Percentiles rank a stretch among this genome's conserved stretches.
phyloP scores from a whole-genome alignment of 2,329 filamentous ascomycete species.

The Lecanicillium sp. region DNA sequence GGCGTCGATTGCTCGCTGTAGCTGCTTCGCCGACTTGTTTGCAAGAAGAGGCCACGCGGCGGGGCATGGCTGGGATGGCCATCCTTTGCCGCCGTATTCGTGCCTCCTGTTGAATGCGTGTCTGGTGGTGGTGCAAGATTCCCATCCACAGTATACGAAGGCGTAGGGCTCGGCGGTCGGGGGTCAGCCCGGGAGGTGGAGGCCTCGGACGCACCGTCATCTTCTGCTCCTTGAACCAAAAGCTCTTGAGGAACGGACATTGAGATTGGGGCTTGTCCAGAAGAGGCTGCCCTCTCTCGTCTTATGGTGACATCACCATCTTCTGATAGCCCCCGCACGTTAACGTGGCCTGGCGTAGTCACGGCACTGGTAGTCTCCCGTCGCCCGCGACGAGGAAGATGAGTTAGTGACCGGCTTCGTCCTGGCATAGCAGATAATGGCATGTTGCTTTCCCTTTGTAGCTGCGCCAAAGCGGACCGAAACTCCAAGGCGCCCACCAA shows the following conservation, averaged over 20 bases:
- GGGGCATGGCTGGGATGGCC: constrained; percentile 8
- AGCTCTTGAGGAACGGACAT: constrained; percentile 1
- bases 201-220: constrained; percentile 3
- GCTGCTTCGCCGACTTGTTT: constrained; percentile 35
- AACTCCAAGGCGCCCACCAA: constrained; percentile 92
- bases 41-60: constrained; percentile 27
- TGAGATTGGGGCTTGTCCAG: constrained; percentile 1
- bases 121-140: constrained; percentile 33
- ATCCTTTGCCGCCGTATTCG: constrained; percentile 1
- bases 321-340: neutral
- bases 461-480: constrained; percentile 76
- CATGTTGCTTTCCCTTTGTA: constrained; percentile 74
- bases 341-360: constrained; percentile 8
- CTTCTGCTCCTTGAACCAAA: constrained; percentile 1
- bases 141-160: constrained; percentile 29
- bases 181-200: constrained; percentile 9
- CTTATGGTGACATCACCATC: neutral
- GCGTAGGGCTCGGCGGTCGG: constrained; percentile 20
- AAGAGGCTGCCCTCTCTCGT: constrained; percentile 1
- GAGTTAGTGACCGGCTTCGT: constrained; percentile 42
- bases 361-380: constrained; percentile 20
- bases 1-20: constrained; percentile 40
- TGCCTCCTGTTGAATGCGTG: constrained; percentile 9
- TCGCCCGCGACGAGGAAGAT: constrained; percentile 16
- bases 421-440: constrained; percentile 61